These are phyloP conservation scores for Incumbomyces lentus DNA, from an alignment of 2,329 filamentous ascomycete species.

Conservation along the genomic window DNA sequence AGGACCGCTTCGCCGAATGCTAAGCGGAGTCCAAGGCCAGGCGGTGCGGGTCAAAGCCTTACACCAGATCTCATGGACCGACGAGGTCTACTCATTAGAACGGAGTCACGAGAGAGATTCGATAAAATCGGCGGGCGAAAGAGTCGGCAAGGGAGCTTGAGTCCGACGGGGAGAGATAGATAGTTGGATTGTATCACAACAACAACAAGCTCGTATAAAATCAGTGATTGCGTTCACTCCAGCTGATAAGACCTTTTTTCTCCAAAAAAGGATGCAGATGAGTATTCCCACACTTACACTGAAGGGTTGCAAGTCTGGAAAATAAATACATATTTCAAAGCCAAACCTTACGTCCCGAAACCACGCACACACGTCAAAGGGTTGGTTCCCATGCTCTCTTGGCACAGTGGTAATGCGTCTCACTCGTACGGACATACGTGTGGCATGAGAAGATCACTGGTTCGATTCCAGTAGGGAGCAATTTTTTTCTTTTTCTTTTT, in stretches of 20 bases:
- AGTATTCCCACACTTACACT: no score
- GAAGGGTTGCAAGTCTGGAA: no score
- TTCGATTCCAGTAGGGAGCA: conserved; percentile 17
- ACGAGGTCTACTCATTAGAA: conserved; percentile 66
- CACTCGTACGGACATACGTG: conserved; percentile 17
- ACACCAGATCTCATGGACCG: conserved; percentile 42
- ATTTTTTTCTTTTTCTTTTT: no score
- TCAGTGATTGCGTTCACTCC: no score
- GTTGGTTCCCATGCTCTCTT: conserved; percentile 9
- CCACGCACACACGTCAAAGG: conserved; percentile 1
- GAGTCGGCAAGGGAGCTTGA: conserved; percentile 35
- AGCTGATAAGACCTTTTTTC: no score
- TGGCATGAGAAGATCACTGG: conserved; percentile 20
- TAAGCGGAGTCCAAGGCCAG: conserved; percentile 25
- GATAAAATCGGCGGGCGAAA: conserved; percentile 44
- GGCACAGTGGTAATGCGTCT: conserved; percentile 22
- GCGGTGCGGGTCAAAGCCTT: conserved; percentile 18
- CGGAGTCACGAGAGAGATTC: conserved; percentile 75
- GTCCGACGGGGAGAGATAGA: conserved; percentile 32
- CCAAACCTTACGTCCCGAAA: neutral
- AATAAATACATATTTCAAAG: neutral
- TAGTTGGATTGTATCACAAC: no score
- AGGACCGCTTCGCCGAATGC: no score
- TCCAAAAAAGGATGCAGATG: no score
- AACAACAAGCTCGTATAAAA: no score